Evolutionary conservation across 768 basidiomycete genomes (phyloP), one percentile per base, ranked within the genome.

Genomic region (Mrakia blollopis): DNA sequence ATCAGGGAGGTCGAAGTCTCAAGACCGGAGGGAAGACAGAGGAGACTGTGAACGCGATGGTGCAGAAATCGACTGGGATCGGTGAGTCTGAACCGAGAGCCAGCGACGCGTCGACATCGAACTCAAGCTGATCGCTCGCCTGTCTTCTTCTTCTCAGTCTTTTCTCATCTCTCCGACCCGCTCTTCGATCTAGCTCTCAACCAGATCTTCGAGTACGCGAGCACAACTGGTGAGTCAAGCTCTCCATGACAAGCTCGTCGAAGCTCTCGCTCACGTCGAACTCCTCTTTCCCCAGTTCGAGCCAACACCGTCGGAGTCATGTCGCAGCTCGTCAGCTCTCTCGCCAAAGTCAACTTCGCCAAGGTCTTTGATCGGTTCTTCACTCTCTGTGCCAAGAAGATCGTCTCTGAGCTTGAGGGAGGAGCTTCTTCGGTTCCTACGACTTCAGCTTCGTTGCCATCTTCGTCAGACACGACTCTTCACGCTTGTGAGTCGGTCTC

Each of bases 221-320:
- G 57, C 47, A 54, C 71, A 44, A 77, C 76, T 23, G 70, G 75
- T 76, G n/a, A 61, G 75, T 71, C 61, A 5, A 3, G 35, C n/a
- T 44, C 44, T 74, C n/a, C 7, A 23, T 8, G 35, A 21, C 54
- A 21, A 1, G n/a, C 30, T n/a, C 28, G 9, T 25, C 69, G 69
- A 23, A 7, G 28, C 65, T 16, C 9, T 21, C 5, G 16, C 54
- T 71, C 28, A 28, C 57, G 44, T n/a, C n/a, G n/a, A n/a, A n/a
- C 25, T 50, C 18, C 39, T 13, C n/a, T 3, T 63, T 44, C 16
- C 23, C 21, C 93, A 79, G 91, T 91, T 4, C 92, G 93, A 80
- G 90, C 92, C 60, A 98, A 97, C 82, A 89, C 92, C n/a, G 92
- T 95, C 71, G 87, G 90, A 74, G 92, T 93, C 4, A 91, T 97